A percentile compares a stretch with the other conserved stretches of the same genome.
These are phyloP conservation scores for Cladosporium sp. DNA, from an alignment of 2,329 filamentous ascomycete genomes.

Conservation along the genomic window DNA sequence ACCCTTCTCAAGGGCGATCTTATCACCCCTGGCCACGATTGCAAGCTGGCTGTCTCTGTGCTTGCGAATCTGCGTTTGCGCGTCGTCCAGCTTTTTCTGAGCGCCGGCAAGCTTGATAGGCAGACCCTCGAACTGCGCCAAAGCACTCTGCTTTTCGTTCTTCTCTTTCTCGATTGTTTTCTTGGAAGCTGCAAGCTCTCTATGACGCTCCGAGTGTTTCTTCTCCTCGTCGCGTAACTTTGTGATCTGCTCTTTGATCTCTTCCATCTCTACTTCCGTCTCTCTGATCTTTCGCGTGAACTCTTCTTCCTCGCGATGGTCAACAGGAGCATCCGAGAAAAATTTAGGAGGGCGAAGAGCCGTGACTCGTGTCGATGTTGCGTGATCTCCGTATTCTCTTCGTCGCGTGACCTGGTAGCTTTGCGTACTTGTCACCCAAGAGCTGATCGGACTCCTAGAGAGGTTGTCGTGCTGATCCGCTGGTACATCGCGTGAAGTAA, in stretches of 20 bases:
- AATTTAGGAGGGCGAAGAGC: slow-evolving; percentile 61
- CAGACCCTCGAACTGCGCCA: slow-evolving; percentile 65
- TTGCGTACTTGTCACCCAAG: slow-evolving; percentile 69
- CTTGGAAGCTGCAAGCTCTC: slow-evolving; percentile 30
- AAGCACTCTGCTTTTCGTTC: slow-evolving; percentile 61
- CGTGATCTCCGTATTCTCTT: slow-evolving; percentile 75
- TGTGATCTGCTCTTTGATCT: slow-evolving; percentile 41
- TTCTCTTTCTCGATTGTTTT: slow-evolving; percentile 61
- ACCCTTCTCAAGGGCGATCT: slow-evolving; percentile 36
- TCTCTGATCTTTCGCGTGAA: slow-evolving; percentile 55
- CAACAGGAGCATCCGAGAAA: slow-evolving; percentile 78
- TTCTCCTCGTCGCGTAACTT: slow-evolving; percentile 26
- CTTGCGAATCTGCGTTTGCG: slow-evolving; percentile 43
- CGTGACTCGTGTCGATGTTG: slow-evolving; percentile 67
- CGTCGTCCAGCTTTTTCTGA: slow-evolving; percentile 47
- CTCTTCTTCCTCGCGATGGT: slow-evolving; percentile 62
- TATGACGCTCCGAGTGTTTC: slow-evolving; percentile 18
- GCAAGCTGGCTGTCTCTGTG: slow-evolving; percentile 51
- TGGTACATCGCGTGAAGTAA: slow-evolving; percentile 62
- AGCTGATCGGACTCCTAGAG: slow-evolving; percentile 57
- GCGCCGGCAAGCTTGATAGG: slow-evolving; percentile 68
- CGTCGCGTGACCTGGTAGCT: slow-evolving; percentile 68
- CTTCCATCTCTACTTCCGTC: slow-evolving; percentile 41
- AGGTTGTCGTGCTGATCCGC: slow-evolving; percentile 70
- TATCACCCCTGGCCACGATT: slow-evolving; percentile 45